Percentiles rank a stretch among this genome's conserved stretches.
Evolutionary conservation across 768 basidiomycete genomes (phyloP).

Genomic region (Boletus rubescentipes): DNA sequence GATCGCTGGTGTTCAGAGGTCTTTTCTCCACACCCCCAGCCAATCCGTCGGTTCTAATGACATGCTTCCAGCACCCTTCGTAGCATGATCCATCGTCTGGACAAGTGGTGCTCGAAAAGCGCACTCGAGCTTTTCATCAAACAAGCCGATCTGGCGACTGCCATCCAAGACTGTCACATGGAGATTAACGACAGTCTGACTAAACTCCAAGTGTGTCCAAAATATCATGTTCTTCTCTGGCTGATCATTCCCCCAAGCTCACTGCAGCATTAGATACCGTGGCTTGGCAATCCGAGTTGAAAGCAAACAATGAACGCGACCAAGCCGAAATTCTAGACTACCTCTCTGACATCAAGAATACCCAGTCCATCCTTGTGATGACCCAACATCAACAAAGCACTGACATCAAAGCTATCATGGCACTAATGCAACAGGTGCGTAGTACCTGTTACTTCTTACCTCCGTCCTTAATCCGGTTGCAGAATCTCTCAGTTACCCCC

Average conservation of each 20-base stretch:
- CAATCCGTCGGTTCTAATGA: slow-evolving; percentile 8
- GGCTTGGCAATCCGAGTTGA: slow-evolving; percentile 48
- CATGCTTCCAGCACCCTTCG: slow-evolving; percentile 28
- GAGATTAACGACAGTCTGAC: slow-evolving; percentile 46
- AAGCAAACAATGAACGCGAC: slow-evolving; percentile 39
- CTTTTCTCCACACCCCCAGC: neutral
- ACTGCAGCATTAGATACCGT: slow-evolving; percentile 45
- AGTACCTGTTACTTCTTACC: neutral
- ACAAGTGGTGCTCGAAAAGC: slow-evolving; percentile 42
- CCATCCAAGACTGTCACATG: slow-evolving; percentile 46
- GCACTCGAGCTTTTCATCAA: slow-evolving; percentile 44
- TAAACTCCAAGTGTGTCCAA: slow-evolving; percentile 43
- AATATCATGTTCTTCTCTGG: neutral
- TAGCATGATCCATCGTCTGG: slow-evolving; percentile 41
- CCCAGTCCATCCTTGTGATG: slow-evolving; percentile 36
- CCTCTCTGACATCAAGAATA: slow-evolving; percentile 45
- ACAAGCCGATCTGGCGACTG: slow-evolving; percentile 43
- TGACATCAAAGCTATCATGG: slow-evolving; percentile 44
- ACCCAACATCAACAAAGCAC: slow-evolving; percentile 34
- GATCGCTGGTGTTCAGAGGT: slow-evolving; percentile 35
- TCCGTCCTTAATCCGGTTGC: slow-evolving; percentile 5
- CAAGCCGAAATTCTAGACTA: slow-evolving; percentile 42
- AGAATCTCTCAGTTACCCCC: slow-evolving; percentile 23
- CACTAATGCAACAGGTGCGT: slow-evolving; percentile 48
- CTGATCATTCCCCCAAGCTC: slow-evolving; percentile 34